These are phyloP conservation scores for Lactarius indigo DNA, from an alignment of 768 basidiomycete species.

Conservation along the genomic window DNA sequence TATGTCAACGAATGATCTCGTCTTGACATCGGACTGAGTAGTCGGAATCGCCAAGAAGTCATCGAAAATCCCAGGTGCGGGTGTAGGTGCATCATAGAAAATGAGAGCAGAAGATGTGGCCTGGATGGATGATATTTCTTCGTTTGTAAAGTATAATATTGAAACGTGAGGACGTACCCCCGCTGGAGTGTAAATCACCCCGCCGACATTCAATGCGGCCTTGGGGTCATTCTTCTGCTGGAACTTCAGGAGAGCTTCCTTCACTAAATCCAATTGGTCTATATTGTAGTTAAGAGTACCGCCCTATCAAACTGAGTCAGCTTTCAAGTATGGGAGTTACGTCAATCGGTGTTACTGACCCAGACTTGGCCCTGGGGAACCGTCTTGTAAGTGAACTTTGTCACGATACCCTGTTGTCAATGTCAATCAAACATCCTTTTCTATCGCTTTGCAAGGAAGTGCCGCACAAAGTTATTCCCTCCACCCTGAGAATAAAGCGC, in stretches of 20 bases:
- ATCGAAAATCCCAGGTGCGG: conserved; percentile 17
- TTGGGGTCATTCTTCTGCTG: conserved; percentile 6
- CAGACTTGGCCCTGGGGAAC: conserved; percentile 3
- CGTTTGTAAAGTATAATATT: neutral
- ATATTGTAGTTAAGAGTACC: neutral
- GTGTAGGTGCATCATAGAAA: no score
- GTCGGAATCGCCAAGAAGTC: conserved; percentile 20
- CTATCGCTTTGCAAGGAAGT: no score
- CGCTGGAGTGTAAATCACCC: neutral
- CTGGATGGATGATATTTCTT: neutral
- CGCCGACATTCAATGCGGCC: neutral
- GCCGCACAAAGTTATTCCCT: conserved; percentile 18
- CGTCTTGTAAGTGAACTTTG: neutral
- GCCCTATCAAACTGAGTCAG: neutral
- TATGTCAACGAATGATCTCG: neutral
- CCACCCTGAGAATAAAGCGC: conserved; percentile 3
- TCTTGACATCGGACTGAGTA: neutral
- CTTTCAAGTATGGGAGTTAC: neutral
- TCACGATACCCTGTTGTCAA: conserved; percentile 7
- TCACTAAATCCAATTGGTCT: neutral
- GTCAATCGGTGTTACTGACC: neutral
- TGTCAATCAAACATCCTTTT: neutral
- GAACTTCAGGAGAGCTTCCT: neutral
- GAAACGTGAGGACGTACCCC: neutral
- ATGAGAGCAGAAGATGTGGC: no score